These are phyloP conservation scores for Hagleromyces aurorensis DNA, from an alignment of 805 yeast genomes.

Conservation along the genomic window DNA sequence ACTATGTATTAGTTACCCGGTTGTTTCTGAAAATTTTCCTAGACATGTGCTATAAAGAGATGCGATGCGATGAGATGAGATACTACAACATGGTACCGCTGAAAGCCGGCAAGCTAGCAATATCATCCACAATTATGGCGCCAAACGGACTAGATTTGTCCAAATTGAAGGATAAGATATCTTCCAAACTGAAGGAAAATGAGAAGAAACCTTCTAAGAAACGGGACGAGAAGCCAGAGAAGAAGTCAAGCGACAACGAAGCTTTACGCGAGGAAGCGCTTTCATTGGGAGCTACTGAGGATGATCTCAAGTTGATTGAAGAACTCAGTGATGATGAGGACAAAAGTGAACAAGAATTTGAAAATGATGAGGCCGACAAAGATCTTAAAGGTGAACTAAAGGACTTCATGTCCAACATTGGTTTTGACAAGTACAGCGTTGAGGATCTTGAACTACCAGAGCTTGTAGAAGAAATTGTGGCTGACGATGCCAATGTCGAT, in stretches of 20 bases:
- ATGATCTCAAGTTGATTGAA: conserved; percentile 58
- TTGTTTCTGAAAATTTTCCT: conserved; percentile 1
- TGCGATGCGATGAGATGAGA: conserved; percentile 16
- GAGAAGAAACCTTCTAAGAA: conserved; percentile 18
- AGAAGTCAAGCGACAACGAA: conserved; percentile 19
- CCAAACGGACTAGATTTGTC: conserved; percentile 29
- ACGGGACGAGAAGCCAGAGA: conserved; percentile 15
- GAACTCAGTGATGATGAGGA: conserved; percentile 45
- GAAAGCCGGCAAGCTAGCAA: background rate
- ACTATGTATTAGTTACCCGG: conserved; percentile 2
- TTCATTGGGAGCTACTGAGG: conserved; percentile 80
- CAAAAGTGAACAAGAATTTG: conserved; percentile 36
- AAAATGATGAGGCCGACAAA: conserved; percentile 29
- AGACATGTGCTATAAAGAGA: conserved; percentile 13
- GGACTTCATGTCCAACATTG: conserved; percentile 58
- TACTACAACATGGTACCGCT: conserved; percentile 1
- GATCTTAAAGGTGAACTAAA: conserved; percentile 47
- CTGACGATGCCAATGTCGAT: no score
- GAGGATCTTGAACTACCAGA: conserved; percentile 32
- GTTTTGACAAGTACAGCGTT: conserved; percentile 38
- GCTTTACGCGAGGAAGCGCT: conserved; percentile 62
- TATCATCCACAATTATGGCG: no score
- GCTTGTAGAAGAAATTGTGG: conserved; percentile 25
- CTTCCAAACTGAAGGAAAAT: conserved; percentile 39
- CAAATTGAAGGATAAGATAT: conserved; percentile 57